A percentile compares a stretch with the other conserved stretches of the same genome.
Conservation (phyloP, 129 eudicot species). For the Centella asiatica region DNA sequence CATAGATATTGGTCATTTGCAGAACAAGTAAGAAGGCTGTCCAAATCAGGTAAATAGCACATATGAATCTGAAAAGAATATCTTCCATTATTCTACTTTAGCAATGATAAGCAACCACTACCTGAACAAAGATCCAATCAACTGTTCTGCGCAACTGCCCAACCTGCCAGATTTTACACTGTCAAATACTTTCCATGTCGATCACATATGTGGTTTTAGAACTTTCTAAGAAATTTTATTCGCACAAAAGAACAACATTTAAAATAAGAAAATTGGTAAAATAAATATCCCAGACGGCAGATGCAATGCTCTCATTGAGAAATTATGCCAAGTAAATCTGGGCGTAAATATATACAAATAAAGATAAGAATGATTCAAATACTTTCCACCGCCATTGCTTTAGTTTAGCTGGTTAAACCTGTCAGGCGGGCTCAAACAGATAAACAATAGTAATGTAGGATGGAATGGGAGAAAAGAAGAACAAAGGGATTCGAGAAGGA, state of each 20-base stretch:
- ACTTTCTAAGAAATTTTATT: background rate
- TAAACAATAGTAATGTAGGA: too few species aligned
- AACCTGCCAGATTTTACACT: constrained; percentile 40
- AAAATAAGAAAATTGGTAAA: background rate
- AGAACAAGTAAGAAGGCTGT: background rate
- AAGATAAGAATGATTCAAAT: too few species aligned
- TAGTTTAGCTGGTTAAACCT: too few species aligned
- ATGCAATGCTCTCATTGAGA: too few species aligned
- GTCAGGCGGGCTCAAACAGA: too few species aligned
- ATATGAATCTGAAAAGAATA: background rate
- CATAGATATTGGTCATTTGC: background rate
- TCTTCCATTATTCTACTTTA: background rate
- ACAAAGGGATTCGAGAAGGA: too few species aligned
- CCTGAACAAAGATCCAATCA: constrained; percentile 70
- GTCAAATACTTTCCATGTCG: constrained; percentile 6
- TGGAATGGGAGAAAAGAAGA: too few species aligned
- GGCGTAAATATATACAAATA: too few species aligned
- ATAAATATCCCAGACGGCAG: too few species aligned
- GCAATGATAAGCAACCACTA: constrained; percentile 17
- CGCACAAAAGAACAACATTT: background rate
- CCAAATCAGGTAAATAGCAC: background rate
- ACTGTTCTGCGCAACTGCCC: constrained; percentile 54
- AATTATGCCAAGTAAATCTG: too few species aligned
- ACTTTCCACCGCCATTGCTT: too few species aligned
- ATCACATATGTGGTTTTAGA: background rate